These are phyloP conservation scores for Dactylellina leptospora DNA, from an alignment of 2,329 filamentous ascomycete genomes.

Conservation along the genomic window DNA sequence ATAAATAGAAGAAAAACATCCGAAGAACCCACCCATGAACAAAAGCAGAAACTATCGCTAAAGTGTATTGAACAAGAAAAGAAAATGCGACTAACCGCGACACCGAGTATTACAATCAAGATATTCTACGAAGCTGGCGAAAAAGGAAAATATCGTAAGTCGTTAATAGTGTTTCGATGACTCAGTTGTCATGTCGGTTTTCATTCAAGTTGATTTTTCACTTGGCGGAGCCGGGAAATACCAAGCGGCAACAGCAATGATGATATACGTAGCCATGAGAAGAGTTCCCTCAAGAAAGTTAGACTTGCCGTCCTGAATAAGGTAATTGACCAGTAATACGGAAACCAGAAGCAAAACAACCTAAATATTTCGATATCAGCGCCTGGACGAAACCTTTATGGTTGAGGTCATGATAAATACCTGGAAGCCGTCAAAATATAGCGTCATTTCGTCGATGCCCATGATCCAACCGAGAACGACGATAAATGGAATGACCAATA, in stretches of 20 bases:
- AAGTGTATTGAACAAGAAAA: too few species aligned
- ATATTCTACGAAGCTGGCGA: not conserved
- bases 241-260: conserved; percentile 76
- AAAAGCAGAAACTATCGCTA: not conserved
- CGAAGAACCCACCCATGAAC: not conserved
- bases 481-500: conserved; percentile 68
- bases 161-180: not conserved
- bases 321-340: conserved; percentile 83
- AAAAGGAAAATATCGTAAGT: conserved; percentile 1
- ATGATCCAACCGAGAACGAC: conserved; percentile 69
- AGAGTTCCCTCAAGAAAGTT: conserved; percentile 83
- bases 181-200: not conserved
- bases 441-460: conserved; percentile 65
- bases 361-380: conserved; percentile 76
- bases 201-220: not conserved
- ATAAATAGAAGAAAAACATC: not conserved
- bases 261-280: conserved; percentile 78
- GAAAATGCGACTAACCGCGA: not conserved
- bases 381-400: conserved; percentile 61
- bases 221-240: conserved; percentile 59
- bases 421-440: conserved; percentile 89
- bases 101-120: not conserved
- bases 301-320: conserved; percentile 82
- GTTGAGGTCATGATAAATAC: conserved; percentile 67
- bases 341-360: conserved; percentile 85